Percentiles rank a stretch among this genome's conserved stretches.
Conservation (phyloP, 352 stramenopile species). For the Pythium plurisporium region DNA sequence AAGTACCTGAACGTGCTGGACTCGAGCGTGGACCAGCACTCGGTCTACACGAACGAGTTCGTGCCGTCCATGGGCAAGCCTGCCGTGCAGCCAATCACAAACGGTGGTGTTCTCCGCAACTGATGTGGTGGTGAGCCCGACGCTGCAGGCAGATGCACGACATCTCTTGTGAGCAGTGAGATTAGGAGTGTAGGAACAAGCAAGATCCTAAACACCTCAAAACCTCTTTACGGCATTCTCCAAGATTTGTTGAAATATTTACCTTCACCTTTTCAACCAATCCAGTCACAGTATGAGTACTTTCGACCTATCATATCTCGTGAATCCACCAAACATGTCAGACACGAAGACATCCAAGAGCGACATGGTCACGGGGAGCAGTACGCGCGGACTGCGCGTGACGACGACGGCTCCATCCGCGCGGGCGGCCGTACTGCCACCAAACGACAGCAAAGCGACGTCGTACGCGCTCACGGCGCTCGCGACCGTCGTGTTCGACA, state of each 20-base stretch:
- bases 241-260: no score
- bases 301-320: no score
- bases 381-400: slow-evolving; percentile 3
- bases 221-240: no score
- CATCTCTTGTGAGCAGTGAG: no score
- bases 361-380: no score
- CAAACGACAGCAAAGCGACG: not conserved
- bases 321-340: no score
- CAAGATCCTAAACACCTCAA: no score
- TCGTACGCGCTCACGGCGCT: slow-evolving; percentile 54
- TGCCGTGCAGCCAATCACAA: slow-evolving; percentile 33
- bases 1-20: slow-evolving; percentile 52
- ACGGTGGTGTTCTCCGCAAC: slow-evolving; percentile 35
- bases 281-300: no score
- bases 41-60: slow-evolving; percentile 51
- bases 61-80: slow-evolving; percentile 46
- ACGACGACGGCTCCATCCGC: not conserved
- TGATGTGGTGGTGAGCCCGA: no score
- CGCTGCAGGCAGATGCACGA: no score
- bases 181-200: no score
- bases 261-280: no score
- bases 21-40: slow-evolving; percentile 40
- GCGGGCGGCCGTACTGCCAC: not conserved
- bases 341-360: not conserved
- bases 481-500: slow-evolving; percentile 79